Evolutionary conservation across 495 filamentous ascomycete species (phyloP).

Genomic region (Staphylotrichum tortipilum): DNA sequence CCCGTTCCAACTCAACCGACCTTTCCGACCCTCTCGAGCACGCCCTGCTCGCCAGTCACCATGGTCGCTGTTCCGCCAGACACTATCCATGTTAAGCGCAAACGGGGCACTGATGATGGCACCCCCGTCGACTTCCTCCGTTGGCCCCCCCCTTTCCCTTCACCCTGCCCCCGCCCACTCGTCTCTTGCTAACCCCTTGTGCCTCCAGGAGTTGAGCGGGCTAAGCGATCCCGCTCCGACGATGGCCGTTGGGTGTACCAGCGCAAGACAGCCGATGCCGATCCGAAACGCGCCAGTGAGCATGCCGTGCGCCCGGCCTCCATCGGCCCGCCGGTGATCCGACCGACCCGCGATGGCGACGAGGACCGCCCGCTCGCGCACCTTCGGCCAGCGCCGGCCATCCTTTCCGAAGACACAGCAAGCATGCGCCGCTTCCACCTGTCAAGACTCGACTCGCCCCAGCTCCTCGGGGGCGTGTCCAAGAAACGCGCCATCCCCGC

Average conservation of each 20-base stretch:
- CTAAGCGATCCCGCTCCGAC: constrained; percentile 33
- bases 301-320: no score
- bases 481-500: constrained; percentile 34
- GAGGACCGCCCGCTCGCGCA: constrained; percentile 6
- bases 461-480: constrained; percentile 16
- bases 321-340: constrained; percentile 19
- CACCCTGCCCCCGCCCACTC: background rate
- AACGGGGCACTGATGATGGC: constrained; percentile 40
- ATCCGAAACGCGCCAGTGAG: no score
- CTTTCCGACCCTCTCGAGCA: no score
- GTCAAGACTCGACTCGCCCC: constrained; percentile 26
- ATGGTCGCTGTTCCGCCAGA: constrained; percentile 44
- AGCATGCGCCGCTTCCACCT: constrained; percentile 39
- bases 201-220: constrained; percentile 19
- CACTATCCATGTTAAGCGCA: constrained; percentile 47
- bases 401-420: constrained; percentile 10
- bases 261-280: constrained; percentile 22
- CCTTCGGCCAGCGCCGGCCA: constrained; percentile 5
- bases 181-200: background rate
- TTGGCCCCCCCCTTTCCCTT: constrained; percentile 20
- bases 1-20: no score
- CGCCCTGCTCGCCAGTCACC: no score
- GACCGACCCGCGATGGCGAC: constrained; percentile 9
- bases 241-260: constrained; percentile 34
- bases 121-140: constrained; percentile 43